Percentiles rank a stretch among this genome's conserved stretches.
These are phyloP conservation scores for Colletotrichum destructivum DNA, from an alignment of 2,329 filamentous ascomycete species.

Conservation along the genomic window DNA sequence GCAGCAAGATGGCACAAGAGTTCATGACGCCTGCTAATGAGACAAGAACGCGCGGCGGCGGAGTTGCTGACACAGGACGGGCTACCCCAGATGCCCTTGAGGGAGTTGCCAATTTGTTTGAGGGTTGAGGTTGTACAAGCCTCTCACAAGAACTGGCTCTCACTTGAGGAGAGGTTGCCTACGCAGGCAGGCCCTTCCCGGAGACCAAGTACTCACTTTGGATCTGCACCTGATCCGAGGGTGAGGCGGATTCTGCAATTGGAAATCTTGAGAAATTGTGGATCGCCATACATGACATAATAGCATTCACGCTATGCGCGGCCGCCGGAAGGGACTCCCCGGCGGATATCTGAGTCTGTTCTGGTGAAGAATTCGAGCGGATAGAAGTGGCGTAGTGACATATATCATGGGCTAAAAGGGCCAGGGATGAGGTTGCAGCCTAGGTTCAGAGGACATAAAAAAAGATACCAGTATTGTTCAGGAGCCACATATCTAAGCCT, in stretches of 20 bases:
- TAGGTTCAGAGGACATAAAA: constrained; percentile 3
- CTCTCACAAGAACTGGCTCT: background rate
- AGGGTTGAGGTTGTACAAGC: constrained; percentile 47
- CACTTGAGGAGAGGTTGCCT: background rate
- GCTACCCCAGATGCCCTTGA: constrained; percentile 67
- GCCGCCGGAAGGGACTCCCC: background rate
- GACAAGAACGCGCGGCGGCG: constrained; percentile 49
- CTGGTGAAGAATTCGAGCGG: background rate
- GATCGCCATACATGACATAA: background rate
- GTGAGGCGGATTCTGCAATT: background rate
- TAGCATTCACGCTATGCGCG: too few species aligned
- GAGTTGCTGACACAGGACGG: constrained; percentile 48
- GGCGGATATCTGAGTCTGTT: background rate
- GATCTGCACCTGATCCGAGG: background rate
- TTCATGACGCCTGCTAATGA: constrained; percentile 69
- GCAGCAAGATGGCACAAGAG: constrained; percentile 75
- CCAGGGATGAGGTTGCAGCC: background rate
- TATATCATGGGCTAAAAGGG: constrained; percentile 1
- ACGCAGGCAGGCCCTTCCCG: background rate
- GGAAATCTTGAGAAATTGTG: background rate
- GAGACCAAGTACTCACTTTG: background rate
- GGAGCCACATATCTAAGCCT: background rate
- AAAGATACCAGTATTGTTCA: constrained; percentile 30
- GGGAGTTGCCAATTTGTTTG: constrained; percentile 69
- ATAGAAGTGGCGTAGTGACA: constrained; percentile 17